These are phyloP conservation scores for Strobilomyces echinocephalus DNA, from an alignment of 768 basidiomycete genomes.

Conservation along the genomic window DNA sequence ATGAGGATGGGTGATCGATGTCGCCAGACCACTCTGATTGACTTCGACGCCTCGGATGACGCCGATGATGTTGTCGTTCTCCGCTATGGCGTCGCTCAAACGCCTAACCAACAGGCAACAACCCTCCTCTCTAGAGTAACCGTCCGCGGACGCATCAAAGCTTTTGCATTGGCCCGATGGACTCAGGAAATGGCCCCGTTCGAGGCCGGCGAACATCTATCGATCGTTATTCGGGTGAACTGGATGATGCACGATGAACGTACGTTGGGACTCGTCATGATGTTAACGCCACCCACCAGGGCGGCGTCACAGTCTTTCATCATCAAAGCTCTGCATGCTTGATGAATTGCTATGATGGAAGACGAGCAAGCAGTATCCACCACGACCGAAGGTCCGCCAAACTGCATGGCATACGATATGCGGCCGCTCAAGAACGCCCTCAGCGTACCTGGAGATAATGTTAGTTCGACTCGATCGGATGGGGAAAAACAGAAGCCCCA, in stretches of 20 bases:
- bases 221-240: constrained; percentile 3
- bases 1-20: constrained; percentile 74
- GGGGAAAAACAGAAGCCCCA: constrained; percentile 20
- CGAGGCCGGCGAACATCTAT: constrained; percentile 67
- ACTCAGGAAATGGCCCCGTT: constrained; percentile 64
- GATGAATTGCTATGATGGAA: constrained; percentile 62
- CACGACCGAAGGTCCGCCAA: constrained; percentile 67
- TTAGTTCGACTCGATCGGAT: not conserved
- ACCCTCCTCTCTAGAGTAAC: constrained; percentile 69
- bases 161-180: constrained; percentile 64
- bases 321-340: constrained; percentile 61
- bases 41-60: constrained; percentile 67
- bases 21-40: constrained; percentile 63
- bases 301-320: constrained; percentile 63
- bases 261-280: constrained; percentile 68
- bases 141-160: constrained; percentile 69
- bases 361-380: constrained; percentile 76
- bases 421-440: constrained; percentile 67
- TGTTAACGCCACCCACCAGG: constrained; percentile 70
- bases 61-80: constrained; percentile 64
- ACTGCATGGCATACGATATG: constrained; percentile 62
- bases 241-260: constrained; percentile 16
- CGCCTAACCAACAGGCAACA: constrained; percentile 72
- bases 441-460: constrained; percentile 45
- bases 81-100: constrained; percentile 56